Conservation (phyloP, 306 rosid species). For the Vigna radiata region DNA sequence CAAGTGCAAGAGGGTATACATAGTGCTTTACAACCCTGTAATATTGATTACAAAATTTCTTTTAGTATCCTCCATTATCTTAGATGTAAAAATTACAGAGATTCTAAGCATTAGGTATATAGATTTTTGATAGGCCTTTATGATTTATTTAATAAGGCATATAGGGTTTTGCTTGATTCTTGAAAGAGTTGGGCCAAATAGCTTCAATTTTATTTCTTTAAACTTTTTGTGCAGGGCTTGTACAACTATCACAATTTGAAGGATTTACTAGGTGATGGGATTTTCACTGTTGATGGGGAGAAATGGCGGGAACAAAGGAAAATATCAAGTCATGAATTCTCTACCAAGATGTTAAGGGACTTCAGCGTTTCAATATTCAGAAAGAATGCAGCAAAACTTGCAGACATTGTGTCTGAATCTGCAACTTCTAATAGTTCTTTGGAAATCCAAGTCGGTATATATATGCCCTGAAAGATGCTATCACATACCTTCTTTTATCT, state of each 20-base stretch:
- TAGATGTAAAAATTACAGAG: no score
- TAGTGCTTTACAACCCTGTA: no score
- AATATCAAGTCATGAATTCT: slow-evolving; percentile 75
- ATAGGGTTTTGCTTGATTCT: slow-evolving; percentile 6
- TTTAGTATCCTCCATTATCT: no score
- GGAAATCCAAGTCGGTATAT: slow-evolving; percentile 69
- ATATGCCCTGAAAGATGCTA: slow-evolving; percentile 17
- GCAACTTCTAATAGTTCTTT: slow-evolving; percentile 50
- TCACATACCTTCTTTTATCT: slow-evolving; percentile 25
- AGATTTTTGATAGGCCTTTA: background rate
- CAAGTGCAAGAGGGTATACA: no score
- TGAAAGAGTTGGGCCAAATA: slow-evolving; percentile 3
- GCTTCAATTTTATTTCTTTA: slow-evolving; percentile 24
- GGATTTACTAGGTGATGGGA: slow-evolving; percentile 92
- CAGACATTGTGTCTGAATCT: slow-evolving; percentile 63
- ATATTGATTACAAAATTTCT: no score
- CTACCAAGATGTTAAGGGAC: slow-evolving; percentile 69
- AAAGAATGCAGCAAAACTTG: slow-evolving; percentile 71
- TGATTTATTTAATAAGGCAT: background rate
- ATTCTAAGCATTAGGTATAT: background rate
- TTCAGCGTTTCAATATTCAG: slow-evolving; percentile 65
- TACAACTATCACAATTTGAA: slow-evolving; percentile 64
- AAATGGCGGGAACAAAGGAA: slow-evolving; percentile 89
- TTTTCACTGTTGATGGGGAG: slow-evolving; percentile 82
- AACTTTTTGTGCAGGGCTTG: slow-evolving; percentile 59